These are phyloP conservation scores for Ottelia alismoides DNA, from an alignment of 106 monocot genomes.

Conservation along the genomic window DNA sequence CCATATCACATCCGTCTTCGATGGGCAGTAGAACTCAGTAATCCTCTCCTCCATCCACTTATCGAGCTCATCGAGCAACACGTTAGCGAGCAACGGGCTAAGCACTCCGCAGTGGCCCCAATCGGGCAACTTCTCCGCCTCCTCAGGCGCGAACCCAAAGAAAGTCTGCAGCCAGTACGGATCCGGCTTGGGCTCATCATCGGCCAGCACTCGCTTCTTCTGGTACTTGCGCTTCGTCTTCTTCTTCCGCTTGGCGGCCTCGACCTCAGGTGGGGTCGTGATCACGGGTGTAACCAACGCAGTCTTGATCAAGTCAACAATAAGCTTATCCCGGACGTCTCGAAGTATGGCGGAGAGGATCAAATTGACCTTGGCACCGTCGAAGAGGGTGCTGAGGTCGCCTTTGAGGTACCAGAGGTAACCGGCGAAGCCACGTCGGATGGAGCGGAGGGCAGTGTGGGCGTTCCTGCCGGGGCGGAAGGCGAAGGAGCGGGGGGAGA, in stretches of 20 bases:
- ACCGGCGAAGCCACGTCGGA: slow-evolving; percentile 74
- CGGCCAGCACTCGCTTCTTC: slow-evolving; percentile 79
- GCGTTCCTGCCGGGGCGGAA: slow-evolving; percentile 78
- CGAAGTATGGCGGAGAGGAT: slow-evolving; percentile 56
- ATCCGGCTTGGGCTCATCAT: slow-evolving; percentile 97
- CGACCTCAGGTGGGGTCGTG: slow-evolving; percentile 28
- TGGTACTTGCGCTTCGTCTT: slow-evolving; percentile 85
- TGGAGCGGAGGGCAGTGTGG: slow-evolving; percentile 65
- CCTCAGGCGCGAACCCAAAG: slow-evolving; percentile 92
- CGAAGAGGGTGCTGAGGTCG: slow-evolving; percentile 57
- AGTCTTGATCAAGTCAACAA: slow-evolving; percentile 71
- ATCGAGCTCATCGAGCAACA: slow-evolving; percentile 79
- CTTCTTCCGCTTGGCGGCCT: slow-evolving; percentile 40
- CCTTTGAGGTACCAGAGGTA: slow-evolving; percentile 95
- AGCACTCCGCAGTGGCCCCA: slow-evolving; percentile 94
- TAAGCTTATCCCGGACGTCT: slow-evolving; percentile 76
- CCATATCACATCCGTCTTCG: slow-evolving; percentile 72
- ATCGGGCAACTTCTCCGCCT: slow-evolving; percentile 64
- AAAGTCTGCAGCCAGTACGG: slow-evolving; percentile 98
- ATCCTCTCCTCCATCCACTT: slow-evolving; percentile 91
- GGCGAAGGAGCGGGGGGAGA: slow-evolving; percentile 67
- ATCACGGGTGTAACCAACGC: slow-evolving; percentile 69
- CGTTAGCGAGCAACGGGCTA: slow-evolving; percentile 76
- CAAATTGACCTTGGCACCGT: slow-evolving; percentile 41
- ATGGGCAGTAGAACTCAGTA: slow-evolving; percentile 74